Evolutionary conservation across 2,329 filamentous ascomycete species (phyloP), one percentile per base, ranked within the genome.

Genomic region (Westerdykella sp.): DNA sequence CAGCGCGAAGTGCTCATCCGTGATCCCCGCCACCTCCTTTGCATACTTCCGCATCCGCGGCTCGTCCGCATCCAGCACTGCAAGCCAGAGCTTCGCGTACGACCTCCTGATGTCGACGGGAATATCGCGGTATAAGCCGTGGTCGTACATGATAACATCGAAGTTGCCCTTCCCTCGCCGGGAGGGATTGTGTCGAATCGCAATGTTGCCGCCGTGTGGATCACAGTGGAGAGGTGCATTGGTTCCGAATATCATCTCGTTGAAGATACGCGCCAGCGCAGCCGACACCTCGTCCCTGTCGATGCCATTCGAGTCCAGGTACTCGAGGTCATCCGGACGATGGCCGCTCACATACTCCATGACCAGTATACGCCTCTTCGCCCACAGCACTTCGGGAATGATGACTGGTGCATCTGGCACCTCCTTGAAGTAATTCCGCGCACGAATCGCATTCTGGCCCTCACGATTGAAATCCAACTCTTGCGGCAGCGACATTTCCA

Each of bases 231-330:
- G 72, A 0, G 93, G 89, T 0, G 91, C 91, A 46, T 84, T 78
- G 41, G 83, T 79, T 39, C 91, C 90, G 54, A 98, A 98, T 54
- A 98, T 96, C 93, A 98, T 98, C 65, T 97, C 90, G 73, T 98
- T 98, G 77, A 98, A 98, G 46, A 98, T 88, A 46, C 84, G 82
- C 0, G 93, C 85, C 4, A 98, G 74, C 0, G 89, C 85, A 1
- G 91, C 90, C 0, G 90, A 95, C 5, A 98, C 93, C 67, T 97
- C 91, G 61, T 97, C 93, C 15, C 93, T 82, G 66, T 95, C 88
- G 62, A 98, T 98, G 45, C 80, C 78, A 63, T 94, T 85, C 6
- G 76, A 73, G 65, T 97, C 93, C 3, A 98, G 74, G 62, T 86
- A 97, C 13, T 80, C 80, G 1, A 97, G 77, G 62, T 98, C 91